phyloP scores from a whole-genome alignment of 192 early-diverging fungal species.

The Pecoramyces ruminantium region DNA sequence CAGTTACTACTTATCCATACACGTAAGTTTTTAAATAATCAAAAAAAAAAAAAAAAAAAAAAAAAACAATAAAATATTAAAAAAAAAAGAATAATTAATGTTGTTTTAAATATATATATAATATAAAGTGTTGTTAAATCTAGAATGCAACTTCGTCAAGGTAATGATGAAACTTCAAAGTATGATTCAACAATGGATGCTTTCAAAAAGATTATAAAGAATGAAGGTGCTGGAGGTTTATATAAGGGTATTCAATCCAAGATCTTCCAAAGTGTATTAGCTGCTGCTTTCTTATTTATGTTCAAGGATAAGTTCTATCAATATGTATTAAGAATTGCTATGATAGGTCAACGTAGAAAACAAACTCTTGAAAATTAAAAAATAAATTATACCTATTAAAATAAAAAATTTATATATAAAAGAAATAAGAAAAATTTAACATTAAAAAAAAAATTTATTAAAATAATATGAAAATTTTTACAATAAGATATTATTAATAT shows the following conservation, averaged over 20 bases:
- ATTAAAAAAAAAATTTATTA: too few relatives aligned
- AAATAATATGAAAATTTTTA: too few relatives aligned
- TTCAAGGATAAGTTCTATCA: slow-evolving; percentile 65
- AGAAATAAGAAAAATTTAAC: too few relatives aligned
- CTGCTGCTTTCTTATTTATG: slow-evolving; percentile 93
- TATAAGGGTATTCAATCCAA: slow-evolving; percentile 93
- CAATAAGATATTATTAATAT: too few relatives aligned
- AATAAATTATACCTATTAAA: neutral
- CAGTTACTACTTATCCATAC: slow-evolving; percentile 93
- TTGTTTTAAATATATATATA: too few relatives aligned
- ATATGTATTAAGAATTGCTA: slow-evolving; percentile 16
- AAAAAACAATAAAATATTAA: too few relatives aligned
- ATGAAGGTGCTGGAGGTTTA: slow-evolving; percentile 78
- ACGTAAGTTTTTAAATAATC: slow-evolving; percentile 34
- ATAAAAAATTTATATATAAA: too few relatives aligned
- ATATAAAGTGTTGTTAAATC: slow-evolving; percentile 70
- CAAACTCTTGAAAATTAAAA: neutral
- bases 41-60: too few relatives aligned
- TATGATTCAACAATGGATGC: slow-evolving; percentile 76
- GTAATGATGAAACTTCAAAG: slow-evolving; percentile 48
- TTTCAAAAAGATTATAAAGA: slow-evolving; percentile 74
- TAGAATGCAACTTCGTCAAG: slow-evolving; percentile 91
- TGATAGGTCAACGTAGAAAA: neutral
- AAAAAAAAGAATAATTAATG: too few relatives aligned
- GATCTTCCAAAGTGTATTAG: slow-evolving; percentile 86